Evolutionary conservation across 192 early-diverging fungal genomes (phyloP).

Genomic region (Neocallimastix lanati): DNA sequence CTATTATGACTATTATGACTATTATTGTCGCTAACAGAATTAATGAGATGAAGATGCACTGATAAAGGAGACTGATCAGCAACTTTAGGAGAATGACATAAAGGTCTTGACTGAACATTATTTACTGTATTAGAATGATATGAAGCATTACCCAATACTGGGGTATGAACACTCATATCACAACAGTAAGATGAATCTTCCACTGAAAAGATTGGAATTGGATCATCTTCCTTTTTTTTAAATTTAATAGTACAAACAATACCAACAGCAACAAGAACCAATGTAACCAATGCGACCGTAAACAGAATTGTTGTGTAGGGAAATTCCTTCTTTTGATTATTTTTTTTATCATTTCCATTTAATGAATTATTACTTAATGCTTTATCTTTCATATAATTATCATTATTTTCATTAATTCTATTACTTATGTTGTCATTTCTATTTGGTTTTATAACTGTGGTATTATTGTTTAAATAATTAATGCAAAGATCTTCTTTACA

Average conservation of each 20-base stretch:
- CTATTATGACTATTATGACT: not conserved
- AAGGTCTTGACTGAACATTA: not conserved
- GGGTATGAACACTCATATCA: not conserved
- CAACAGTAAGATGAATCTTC: not conserved
- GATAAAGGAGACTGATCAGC: not conserved
- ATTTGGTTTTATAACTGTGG: no score
- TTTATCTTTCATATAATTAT: no score
- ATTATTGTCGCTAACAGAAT: not conserved
- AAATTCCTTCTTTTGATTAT: not conserved
- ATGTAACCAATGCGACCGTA: no score
- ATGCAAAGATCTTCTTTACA: no score
- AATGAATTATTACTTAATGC: no score
- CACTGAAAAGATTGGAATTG: not conserved
- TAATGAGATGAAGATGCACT: not conserved
- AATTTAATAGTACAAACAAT: not conserved
- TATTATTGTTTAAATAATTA: no score
- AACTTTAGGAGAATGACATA: not conserved
- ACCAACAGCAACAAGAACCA: no score
- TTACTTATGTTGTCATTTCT: no score
- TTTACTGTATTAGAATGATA: not conserved
- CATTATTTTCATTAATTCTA: no score
- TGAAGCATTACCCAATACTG: not conserved
- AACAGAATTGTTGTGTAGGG: no score
- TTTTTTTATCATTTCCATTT: not conserved
- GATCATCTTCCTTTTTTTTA: not conserved